Evolutionary conservation across 371 early-diverging fungal genomes (phyloP).

Genomic region (Blastocladiella emersonii): DNA sequence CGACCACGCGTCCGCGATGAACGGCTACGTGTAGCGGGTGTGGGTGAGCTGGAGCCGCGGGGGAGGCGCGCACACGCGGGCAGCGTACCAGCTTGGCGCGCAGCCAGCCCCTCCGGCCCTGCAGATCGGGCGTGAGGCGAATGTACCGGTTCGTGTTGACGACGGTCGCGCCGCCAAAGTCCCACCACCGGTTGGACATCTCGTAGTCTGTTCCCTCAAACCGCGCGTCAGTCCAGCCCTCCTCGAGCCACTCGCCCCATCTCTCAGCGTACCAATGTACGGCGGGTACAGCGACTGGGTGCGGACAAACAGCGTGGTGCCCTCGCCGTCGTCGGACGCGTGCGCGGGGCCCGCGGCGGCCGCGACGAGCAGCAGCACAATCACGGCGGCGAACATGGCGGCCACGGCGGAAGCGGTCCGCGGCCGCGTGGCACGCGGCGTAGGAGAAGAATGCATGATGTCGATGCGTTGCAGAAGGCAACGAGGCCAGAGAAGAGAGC

Average conservation of each 20-base stretch:
- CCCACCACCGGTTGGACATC: conserved; percentile 53
- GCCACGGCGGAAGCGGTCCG: too few relatives aligned
- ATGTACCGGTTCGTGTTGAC: conserved; percentile 33
- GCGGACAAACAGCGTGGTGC: conserved; percentile 18
- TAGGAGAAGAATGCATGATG: too few relatives aligned
- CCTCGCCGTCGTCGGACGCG: not conserved
- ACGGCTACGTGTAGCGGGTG: conserved; percentile 25
- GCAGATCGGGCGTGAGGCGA: conserved; percentile 67
- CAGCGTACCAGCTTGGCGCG: not conserved
- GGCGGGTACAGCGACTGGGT: conserved; percentile 54
- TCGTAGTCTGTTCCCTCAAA: conserved; percentile 33
- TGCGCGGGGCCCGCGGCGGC: not conserved
- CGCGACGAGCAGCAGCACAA: too few relatives aligned
- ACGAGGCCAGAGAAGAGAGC: too few relatives aligned
- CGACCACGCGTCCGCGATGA: conserved; percentile 60
- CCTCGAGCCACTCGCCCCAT: conserved; percentile 4
- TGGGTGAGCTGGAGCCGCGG: too few relatives aligned
- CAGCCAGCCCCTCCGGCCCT: conserved; percentile 19
- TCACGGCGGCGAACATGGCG: too few relatives aligned
- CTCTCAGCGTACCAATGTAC: conserved; percentile 46
- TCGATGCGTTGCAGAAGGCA: too few relatives aligned
- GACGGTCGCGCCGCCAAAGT: conserved; percentile 31
- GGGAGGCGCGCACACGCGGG: conserved; percentile 6
- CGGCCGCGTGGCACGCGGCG: too few relatives aligned
- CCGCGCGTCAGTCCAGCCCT: not conserved